A percentile compares a stretch with the other conserved stretches of the same genome.
Evolutionary conservation across 2,329 filamentous ascomycete genomes (phyloP).

Genomic region (Elsinoe fawcettii): DNA sequence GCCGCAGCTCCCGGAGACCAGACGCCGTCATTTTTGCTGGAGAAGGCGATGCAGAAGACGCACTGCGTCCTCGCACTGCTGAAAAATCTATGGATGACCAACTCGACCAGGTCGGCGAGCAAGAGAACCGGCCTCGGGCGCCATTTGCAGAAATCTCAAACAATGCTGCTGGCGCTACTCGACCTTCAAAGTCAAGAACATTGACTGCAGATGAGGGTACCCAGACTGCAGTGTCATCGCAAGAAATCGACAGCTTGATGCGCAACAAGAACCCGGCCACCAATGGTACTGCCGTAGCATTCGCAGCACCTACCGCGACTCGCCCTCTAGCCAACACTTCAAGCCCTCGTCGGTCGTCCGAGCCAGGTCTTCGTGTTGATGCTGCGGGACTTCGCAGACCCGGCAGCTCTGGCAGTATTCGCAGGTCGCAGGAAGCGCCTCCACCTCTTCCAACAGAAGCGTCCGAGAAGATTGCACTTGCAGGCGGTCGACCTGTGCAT

Average conservation of each 20-base stretch:
- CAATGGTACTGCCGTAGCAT: constrained; percentile 20
- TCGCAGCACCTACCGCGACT: constrained; percentile 24
- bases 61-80: neutral
- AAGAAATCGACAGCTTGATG: constrained; percentile 70
- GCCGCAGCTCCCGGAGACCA: constrained; percentile 11
- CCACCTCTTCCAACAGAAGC: constrained; percentile 79
- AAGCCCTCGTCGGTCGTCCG: constrained; percentile 18
- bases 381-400: constrained; percentile 45
- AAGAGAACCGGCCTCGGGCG: constrained; percentile 6
- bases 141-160: constrained; percentile 19
- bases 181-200: neutral
- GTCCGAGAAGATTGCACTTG: constrained; percentile 74
- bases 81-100: constrained; percentile 19
- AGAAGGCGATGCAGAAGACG: neutral
- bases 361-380: constrained; percentile 15
- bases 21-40: constrained; percentile 4
- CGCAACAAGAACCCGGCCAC: constrained; percentile 40
- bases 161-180: constrained; percentile 15
- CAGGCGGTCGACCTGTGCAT: constrained; percentile 45
- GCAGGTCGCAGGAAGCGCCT: constrained; percentile 41
- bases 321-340: constrained; percentile 17
- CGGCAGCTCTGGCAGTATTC: constrained; percentile 63
- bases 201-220: constrained; percentile 56
- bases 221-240: constrained; percentile 76
- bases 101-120: neutral